A percentile compares a stretch with the other conserved stretches of the same genome.
Evolutionary conservation across 768 basidiomycete species (phyloP).

Genomic region (Serendipita sp.): DNA sequence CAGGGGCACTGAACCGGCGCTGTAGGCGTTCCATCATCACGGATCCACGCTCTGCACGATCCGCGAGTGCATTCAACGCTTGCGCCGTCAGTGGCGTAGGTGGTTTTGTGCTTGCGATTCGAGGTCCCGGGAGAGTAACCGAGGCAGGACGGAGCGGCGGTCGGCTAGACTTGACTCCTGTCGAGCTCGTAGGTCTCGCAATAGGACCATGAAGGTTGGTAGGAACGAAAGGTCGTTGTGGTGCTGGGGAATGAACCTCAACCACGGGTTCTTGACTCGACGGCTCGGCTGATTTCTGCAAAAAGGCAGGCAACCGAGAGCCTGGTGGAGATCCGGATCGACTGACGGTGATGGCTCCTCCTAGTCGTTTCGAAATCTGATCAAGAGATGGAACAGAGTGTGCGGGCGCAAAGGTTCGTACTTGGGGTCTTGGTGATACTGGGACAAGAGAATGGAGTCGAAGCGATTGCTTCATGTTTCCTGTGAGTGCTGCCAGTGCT

Average conservation of each 20-base stretch:
- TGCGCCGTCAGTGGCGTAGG: not conserved
- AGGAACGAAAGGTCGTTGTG: not conserved
- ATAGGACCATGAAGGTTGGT: not conserved
- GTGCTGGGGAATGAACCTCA: not conserved
- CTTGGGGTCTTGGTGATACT: not conserved
- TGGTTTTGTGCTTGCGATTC: not conserved
- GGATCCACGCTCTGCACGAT: not conserved
- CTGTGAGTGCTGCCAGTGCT: slow-evolving; percentile 6
- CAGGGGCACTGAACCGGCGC: not conserved
- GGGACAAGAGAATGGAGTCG: not conserved
- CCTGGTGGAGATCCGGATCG: not conserved
- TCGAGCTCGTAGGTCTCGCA: not conserved
- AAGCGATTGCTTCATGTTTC: not conserved
- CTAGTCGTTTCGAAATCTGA: slow-evolving; percentile 51
- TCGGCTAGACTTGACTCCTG: not conserved
- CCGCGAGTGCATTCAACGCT: not conserved
- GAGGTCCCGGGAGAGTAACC: not conserved
- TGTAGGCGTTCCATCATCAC: not conserved
- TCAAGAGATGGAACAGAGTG: slow-evolving; percentile 49
- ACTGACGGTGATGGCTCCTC: not conserved
- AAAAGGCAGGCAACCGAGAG: not conserved
- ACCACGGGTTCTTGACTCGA: not conserved
- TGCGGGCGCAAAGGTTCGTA: not conserved
- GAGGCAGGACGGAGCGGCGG: not conserved
- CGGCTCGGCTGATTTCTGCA: not conserved